These are phyloP conservation scores for Exsudoporus frostii DNA, from an alignment of 768 basidiomycete species.

Conservation along the genomic window DNA sequence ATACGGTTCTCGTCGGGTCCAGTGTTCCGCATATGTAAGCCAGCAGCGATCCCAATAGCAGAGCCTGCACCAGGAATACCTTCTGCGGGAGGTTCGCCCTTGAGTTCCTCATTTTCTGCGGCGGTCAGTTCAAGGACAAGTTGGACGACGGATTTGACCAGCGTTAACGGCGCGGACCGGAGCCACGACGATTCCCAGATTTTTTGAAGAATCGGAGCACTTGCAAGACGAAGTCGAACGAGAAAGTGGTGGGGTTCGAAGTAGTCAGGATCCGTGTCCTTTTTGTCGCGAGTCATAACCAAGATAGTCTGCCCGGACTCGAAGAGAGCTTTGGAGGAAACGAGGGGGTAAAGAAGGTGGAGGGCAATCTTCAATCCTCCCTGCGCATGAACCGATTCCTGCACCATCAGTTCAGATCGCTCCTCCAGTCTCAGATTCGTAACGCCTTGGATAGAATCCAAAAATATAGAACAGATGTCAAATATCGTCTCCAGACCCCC, in stretches of 20 bases:
- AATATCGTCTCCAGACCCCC: conserved; percentile 73
- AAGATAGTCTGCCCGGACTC: conserved; percentile 82
- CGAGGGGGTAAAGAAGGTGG: conserved; percentile 69
- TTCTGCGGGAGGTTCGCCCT: conserved; percentile 42
- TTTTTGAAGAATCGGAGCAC: conserved; percentile 61
- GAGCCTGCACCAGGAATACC: conserved; percentile 31
- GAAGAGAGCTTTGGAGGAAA: conserved; percentile 75
- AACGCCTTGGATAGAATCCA: conserved; percentile 54
- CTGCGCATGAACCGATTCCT: conserved; percentile 72
- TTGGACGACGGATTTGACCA: conserved; percentile 73
- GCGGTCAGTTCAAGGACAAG: conserved; percentile 78
- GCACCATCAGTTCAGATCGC: conserved; percentile 53
- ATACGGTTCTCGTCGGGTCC: conserved; percentile 77
- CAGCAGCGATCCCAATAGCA: conserved; percentile 30
- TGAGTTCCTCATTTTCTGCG: conserved; percentile 75
- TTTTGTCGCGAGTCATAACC: conserved; percentile 71
- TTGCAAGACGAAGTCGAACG: conserved; percentile 68
- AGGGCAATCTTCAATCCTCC: conserved; percentile 80
- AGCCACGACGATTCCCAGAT: conserved; percentile 90
- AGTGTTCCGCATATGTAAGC: conserved; percentile 33
- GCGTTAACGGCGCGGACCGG: conserved; percentile 63
- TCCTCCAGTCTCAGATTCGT: conserved; percentile 49
- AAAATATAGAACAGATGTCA: conserved; percentile 51
- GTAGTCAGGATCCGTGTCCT: conserved; percentile 70
- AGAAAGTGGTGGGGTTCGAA: conserved; percentile 89